Evolutionary conservation across 306 rosid species (phyloP).

Genomic region (Quercus berberidifolia): DNA sequence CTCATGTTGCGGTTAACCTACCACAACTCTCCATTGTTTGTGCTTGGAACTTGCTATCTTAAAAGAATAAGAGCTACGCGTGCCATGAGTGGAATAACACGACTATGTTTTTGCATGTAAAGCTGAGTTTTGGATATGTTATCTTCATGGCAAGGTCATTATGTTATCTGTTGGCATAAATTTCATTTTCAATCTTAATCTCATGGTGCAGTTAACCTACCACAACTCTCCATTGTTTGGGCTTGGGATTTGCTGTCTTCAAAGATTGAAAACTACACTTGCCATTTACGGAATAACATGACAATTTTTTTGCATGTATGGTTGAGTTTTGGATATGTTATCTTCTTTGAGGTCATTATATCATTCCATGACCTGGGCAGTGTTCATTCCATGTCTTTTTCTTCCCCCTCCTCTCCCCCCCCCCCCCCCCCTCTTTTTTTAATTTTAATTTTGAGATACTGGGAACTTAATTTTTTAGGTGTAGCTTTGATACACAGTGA

Average conservation of each 20-base stretch:
- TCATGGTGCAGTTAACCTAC: not conserved
- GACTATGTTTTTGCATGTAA: not conserved
- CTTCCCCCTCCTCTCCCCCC: too few species aligned
- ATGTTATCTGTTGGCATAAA: not conserved
- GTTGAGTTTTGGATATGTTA: too few species aligned
- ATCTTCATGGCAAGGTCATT: too few species aligned
- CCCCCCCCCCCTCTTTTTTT: rapidly evolving
- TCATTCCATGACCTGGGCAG: too few species aligned
- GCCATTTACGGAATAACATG: not conserved
- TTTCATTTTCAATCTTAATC: not conserved
- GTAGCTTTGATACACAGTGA: too few species aligned
- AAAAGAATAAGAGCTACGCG: not conserved
- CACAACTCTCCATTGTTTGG: not conserved
- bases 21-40: not conserved
- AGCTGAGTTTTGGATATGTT: not conserved
- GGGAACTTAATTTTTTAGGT: too few species aligned
- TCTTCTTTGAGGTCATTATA: too few species aligned
- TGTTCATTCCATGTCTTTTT: too few species aligned
- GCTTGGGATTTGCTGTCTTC: not conserved
- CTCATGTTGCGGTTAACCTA: not conserved
- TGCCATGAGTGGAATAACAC: not conserved
- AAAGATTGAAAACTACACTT: not conserved
- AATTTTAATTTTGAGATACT: too few species aligned
- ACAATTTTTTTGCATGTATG: not conserved
- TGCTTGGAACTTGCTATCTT: not conserved